These are phyloP conservation scores for Rubia yunnanensis DNA, from an alignment of 257 asterid species.

Conservation along the genomic window DNA sequence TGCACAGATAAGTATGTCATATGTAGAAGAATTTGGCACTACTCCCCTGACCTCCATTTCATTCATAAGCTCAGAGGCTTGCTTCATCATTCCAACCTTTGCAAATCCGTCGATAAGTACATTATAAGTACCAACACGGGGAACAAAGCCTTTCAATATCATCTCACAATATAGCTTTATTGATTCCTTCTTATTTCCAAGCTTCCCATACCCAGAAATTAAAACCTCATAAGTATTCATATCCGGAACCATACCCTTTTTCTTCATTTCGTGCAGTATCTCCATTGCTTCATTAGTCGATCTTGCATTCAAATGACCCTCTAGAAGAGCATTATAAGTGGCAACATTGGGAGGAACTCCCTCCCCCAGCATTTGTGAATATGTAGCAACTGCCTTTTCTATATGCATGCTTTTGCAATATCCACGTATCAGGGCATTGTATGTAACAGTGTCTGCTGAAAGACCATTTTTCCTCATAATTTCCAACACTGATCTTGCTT, in stretches of 20 bases:
- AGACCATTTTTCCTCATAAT: slow-evolving; percentile 65
- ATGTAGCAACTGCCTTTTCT: slow-evolving; percentile 45
- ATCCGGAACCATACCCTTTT: slow-evolving; percentile 45
- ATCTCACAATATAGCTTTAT: slow-evolving; percentile 78
- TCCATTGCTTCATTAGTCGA: slow-evolving; percentile 37
- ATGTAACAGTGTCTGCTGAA: slow-evolving; percentile 54
- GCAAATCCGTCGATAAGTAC: slow-evolving; percentile 65
- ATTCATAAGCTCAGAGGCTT: slow-evolving; percentile 73
- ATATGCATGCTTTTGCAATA: slow-evolving; percentile 57
- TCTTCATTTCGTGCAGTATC: slow-evolving; percentile 55
- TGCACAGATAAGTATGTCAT: slow-evolving; percentile 67
- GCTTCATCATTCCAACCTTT: slow-evolving; percentile 74
- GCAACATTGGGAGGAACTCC: slow-evolving; percentile 60
- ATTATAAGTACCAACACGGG: slow-evolving; percentile 66
- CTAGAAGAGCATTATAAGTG: slow-evolving; percentile 66
- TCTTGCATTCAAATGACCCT: slow-evolving; percentile 48
- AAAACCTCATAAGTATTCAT: slow-evolving; percentile 56
- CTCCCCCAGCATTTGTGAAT: slow-evolving; percentile 52
- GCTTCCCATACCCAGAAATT: slow-evolving; percentile 64
- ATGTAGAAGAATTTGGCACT: slow-evolving; percentile 63
- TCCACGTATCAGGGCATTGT: slow-evolving; percentile 75
- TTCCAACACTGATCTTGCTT: slow-evolving; percentile 48
- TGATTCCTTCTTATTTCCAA: slow-evolving; percentile 69
- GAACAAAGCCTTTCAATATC: slow-evolving; percentile 75
- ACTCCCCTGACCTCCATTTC: slow-evolving; percentile 77